Evolutionary conservation across 179 eudicot genomes (phyloP), one percentile per base, ranked within the genome.

Genomic region (Drosera spatulata): DNA sequence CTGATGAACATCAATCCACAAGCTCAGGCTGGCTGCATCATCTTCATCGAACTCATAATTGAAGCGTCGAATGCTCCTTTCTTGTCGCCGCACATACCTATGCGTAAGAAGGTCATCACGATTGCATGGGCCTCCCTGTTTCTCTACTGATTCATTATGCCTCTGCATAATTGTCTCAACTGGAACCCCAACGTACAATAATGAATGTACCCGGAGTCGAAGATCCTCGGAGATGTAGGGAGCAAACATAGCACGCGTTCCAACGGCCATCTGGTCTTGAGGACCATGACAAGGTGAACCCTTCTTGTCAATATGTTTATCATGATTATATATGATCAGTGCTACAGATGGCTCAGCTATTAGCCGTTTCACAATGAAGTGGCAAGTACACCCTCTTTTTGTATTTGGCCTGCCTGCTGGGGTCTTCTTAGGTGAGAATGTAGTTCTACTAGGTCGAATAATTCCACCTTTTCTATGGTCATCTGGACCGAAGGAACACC

Each of bases 401-500:
- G 95, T 85, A 68, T 83, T 87, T 37, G 97, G 97, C 41, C 97
- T 78, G 47, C 97, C 95, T 48, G 82, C 77, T 54, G 89, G 53
- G 70, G 85, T 90, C 63, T 85, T 90, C 71, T 87, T 90, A 2
- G 81, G 73, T 41, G 75, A 72, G 46, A 76, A 80, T 2, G 79
- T 80, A 58, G 55, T 84, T 69, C 98, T 82, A 76, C 98, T 88
- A 14, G 95, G 98, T 44, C 96, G 78, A 60, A 91, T 81, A 51
- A 84, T 49, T 41, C 98, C 98, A 50, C 98, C 96, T 71, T 80
- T 81, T 52, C 98, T 70, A 62, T 81, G 89, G 65, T 91, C 98
- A 70, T 88, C 96, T 39, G 98, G 98, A 8, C 98, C 98, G 79
- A 88, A 88, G 50, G 98, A 91, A 64, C 98, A 91, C 96, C 98